Percentiles rank a stretch among this genome's conserved stretches.
phyloP scores from a whole-genome alignment of 2,329 filamentous ascomycete species.

The Xylaria sp. region DNA sequence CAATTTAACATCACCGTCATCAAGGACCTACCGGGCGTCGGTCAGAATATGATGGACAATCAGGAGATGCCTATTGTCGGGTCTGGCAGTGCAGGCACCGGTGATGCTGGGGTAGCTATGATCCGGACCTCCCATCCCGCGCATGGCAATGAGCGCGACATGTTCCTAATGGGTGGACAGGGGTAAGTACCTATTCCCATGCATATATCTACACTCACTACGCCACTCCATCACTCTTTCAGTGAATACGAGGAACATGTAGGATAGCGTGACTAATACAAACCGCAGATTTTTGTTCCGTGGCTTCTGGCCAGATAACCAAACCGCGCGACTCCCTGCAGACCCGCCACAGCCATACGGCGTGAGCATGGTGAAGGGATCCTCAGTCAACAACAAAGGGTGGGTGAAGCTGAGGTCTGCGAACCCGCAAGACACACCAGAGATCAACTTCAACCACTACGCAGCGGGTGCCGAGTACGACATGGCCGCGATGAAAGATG shows the following conservation, averaged over 20 bases:
- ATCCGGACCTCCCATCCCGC: conserved; percentile 21
- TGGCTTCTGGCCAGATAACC: conserved; percentile 33
- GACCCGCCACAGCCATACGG: conserved; percentile 41
- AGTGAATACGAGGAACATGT: not conserved
- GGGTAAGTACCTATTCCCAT: conserved; percentile 1
- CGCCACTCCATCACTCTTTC: not conserved
- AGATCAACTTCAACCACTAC: conserved; percentile 66
- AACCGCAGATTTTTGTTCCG: conserved; percentile 25
- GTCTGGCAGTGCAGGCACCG: conserved; percentile 16
- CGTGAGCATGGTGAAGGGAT: conserved; percentile 46
- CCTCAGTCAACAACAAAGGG: conserved; percentile 60
- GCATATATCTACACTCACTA: too few species aligned
- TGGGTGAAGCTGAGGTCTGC: conserved; percentile 63
- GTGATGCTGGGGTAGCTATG: conserved; percentile 21
- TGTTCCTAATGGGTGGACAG: conserved; percentile 29
- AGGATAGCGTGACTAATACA: too few species aligned
- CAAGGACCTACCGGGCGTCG: conserved; percentile 52
- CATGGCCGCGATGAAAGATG: conserved; percentile 50
- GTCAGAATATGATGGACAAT: conserved; percentile 54
- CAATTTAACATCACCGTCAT: conserved; percentile 50
- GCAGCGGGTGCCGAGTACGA: conserved; percentile 49
- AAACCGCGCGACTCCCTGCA: conserved; percentile 33
- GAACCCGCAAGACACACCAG: conserved; percentile 67
- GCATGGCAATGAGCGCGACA: conserved; percentile 27
- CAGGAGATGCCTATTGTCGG: conserved; percentile 44